Base-by-base conservation (phyloP, 306 rosid species). In the Cucurbita maxima region DNA sequence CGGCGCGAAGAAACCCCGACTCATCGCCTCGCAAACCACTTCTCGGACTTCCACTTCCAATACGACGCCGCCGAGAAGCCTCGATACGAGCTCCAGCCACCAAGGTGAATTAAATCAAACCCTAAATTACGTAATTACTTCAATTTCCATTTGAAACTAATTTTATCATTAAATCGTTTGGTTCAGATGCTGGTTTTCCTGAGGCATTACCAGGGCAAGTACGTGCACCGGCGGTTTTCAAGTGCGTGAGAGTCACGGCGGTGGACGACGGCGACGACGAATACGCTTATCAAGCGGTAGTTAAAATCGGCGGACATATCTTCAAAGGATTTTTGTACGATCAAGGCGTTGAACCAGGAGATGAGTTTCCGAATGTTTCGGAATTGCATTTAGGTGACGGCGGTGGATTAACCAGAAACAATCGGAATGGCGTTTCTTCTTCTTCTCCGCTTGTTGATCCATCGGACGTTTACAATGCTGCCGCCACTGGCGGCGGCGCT, bases 51-150 rank as follows among this genome's bases (percentile, higher is more conserved):
- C 98, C 3, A 90, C 97, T 74, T 94, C 98, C 0, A 93, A 93
- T 41, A 90, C 96, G 6, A 92, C 98, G 15, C 98, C 97, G 34
- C 96, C 98, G n/a, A 58, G 97, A 48, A 90, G 98, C 87, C 88
- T 87, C 53, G 98, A 94, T 72, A 94, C 97, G 5, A 84, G 89
- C 76, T 94, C 98, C 18, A 90, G 96, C 61, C 98, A 88, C 47
- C 98, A 89, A 90, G 98, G 98, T 90, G 57, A 10, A 19, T 4
- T 0, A 0, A 30, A 2, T 30, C 34, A 30, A 30, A 30, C 34
- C 34, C 34, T 30, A 2, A 30, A 30, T 30, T 30, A 30, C 3
- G 34, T 30, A 30, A 30, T 30, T 30, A 30, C 34, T 2, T 30
- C 34, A 30, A 30, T 30, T 30, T 30, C 3, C 34, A 30, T 30